Evolutionary conservation across 768 basidiomycete species (phyloP).

Genomic region (Suillus discolor): DNA sequence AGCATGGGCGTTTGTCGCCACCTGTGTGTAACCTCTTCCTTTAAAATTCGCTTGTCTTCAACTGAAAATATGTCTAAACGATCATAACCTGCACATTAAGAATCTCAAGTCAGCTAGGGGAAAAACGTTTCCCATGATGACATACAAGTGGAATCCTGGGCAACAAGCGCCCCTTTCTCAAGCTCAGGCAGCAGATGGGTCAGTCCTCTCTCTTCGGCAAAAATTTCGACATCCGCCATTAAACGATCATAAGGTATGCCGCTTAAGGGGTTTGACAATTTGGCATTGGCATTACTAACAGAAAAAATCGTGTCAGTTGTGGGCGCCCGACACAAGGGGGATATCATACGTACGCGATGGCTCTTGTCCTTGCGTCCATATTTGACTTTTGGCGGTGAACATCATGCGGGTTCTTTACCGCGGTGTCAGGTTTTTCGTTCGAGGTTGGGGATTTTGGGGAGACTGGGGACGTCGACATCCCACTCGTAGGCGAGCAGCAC

Average conservation of each 20-base stretch:
- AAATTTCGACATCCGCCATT: conserved; percentile 59
- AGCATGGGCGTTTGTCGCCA: conserved; percentile 52
- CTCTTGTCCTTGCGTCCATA: conserved; percentile 20
- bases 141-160: conserved; percentile 61
- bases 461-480: conserved; percentile 24
- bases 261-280: conserved; percentile 56
- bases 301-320: not conserved
- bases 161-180: conserved; percentile 74
- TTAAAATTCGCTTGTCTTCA: conserved; percentile 44
- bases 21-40: conserved; percentile 46
- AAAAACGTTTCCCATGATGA: conserved; percentile 41
- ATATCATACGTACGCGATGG: conserved; percentile 20
- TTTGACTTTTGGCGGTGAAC: conserved; percentile 14
- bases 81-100: conserved; percentile 41
- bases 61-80: conserved; percentile 42
- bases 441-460: too few species aligned
- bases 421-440: conserved; percentile 22
- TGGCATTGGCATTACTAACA: conserved; percentile 40
- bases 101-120: conserved; percentile 20
- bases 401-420: conserved; percentile 1
- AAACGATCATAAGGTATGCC: conserved; percentile 65
- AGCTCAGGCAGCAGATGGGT: conserved; percentile 49
- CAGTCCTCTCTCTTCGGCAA: conserved; percentile 46
- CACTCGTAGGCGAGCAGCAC: not conserved
- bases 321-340: not conserved